Percentiles rank a stretch among this genome's conserved stretches.
Evolutionary conservation across 2,329 filamentous ascomycete species (phyloP).

Genomic region (Alternaria panax): DNA sequence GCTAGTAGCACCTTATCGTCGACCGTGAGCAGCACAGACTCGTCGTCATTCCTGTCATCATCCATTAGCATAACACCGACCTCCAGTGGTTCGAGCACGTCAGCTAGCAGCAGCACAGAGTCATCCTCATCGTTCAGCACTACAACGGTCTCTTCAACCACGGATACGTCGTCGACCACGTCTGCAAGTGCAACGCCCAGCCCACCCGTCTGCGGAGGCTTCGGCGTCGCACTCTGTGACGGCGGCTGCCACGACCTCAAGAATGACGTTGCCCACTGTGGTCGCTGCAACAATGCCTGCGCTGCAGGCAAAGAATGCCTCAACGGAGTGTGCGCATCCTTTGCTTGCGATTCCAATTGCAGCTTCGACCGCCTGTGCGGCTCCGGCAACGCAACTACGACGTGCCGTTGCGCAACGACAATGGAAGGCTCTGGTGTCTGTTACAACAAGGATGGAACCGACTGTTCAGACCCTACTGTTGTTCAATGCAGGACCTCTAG

Average conservation of each 20-base stretch:
- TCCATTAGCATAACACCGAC: neutral
- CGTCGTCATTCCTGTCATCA: neutral
- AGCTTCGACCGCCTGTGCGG: constrained; percentile 36
- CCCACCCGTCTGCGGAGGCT: constrained; percentile 22
- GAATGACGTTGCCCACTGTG: constrained; percentile 36
- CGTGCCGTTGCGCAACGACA: constrained; percentile 41
- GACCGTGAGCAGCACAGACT: constrained; percentile 1
- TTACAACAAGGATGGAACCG: constrained; percentile 32
- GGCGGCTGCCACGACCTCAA: constrained; percentile 34
- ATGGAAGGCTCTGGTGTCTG: constrained; percentile 37
- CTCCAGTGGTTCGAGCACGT: neutral
- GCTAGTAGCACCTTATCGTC: neutral
- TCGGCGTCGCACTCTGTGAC: constrained; percentile 26
- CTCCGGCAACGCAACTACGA: constrained; percentile 17
- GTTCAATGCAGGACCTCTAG: neutral
- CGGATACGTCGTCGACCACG: constrained; percentile 3
- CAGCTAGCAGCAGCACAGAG: neutral
- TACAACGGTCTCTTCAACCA: constrained; percentile 3
- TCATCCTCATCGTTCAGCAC: neutral
- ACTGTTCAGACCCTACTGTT: constrained; percentile 17
- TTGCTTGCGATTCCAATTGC: constrained; percentile 41
- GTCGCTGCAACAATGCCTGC: constrained; percentile 38
- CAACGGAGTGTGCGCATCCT: constrained; percentile 46
- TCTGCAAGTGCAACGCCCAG: constrained; percentile 6
- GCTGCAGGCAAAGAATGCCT: constrained; percentile 30